A percentile compares a stretch with the other conserved stretches of the same genome.
phyloP scores from a whole-genome alignment of 495 filamentous ascomycete species.

The Penicillium turbatum region DNA sequence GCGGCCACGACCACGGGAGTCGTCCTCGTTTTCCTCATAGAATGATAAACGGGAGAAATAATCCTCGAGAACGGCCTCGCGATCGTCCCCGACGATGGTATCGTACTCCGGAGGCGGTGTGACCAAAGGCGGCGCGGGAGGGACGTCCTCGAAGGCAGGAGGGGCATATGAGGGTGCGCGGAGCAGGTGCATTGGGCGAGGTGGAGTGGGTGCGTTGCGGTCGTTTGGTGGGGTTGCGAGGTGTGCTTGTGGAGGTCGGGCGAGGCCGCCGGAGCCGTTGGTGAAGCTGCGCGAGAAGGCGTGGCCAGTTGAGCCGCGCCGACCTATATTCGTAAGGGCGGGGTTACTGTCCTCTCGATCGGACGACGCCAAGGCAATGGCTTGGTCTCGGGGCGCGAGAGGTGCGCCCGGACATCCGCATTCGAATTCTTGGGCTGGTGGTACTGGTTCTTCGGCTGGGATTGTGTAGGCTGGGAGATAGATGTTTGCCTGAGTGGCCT shows the following conservation, averaged over 20 bases:
- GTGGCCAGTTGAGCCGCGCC: constrained; percentile 17
- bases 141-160: constrained; percentile 82
- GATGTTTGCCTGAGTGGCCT: constrained; percentile 86
- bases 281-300: constrained; percentile 43
- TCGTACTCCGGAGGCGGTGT: constrained; percentile 91
- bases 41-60: constrained; percentile 76
- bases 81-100: constrained; percentile 70
- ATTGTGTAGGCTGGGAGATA: constrained; percentile 79
- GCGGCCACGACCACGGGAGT: constrained; percentile 46
- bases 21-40: constrained; percentile 54
- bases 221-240: constrained; percentile 43
- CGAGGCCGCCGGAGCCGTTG: constrained; percentile 42
- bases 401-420: constrained; percentile 77
- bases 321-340: constrained; percentile 16
- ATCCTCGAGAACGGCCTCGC: constrained; percentile 75
- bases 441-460: constrained; percentile 46
- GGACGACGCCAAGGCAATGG: constrained; percentile 35
- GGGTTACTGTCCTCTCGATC: constrained; percentile 22
- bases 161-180: constrained; percentile 87
- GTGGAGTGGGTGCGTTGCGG: constrained; percentile 15
- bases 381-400: constrained; percentile 32
- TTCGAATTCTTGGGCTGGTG: constrained; percentile 51
- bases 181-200: constrained; percentile 81
- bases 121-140: constrained; percentile 75
- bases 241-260: constrained; percentile 47